Evolutionary conservation across 805 yeast species (phyloP), one percentile per base, ranked within the genome.

Genomic region (Lachancea dasiensis): DNA sequence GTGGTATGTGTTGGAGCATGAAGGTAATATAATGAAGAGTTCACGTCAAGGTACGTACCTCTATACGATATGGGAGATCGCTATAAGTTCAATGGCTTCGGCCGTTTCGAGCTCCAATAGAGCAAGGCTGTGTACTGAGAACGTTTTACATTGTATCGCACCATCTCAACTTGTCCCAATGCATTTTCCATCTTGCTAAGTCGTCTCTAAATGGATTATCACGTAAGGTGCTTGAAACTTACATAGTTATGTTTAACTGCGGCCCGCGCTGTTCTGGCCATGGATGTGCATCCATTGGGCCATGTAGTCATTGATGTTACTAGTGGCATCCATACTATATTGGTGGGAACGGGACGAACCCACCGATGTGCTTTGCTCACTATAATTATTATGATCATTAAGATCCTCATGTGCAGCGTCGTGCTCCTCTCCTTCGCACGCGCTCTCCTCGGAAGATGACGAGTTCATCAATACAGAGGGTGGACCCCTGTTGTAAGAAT

Each of bases 381-480:
- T n/a, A 30, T 20, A n/a, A 11, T 30, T 11, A 13, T 20, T 20
- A 20, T 20, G 33, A 16, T 28, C 31, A 13, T 17, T 20, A 9
- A 9, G 31, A 6, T 17, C 22, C 21, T n/a, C 9, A 9, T 13
- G 24, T 22, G 7, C 21, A 17, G 11, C 13, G 3, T 28, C 31
- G 10, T 20, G 14, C 18, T 20, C 26, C 6, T 6, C 29, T 21
- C 30, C 22, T 28, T 41, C 31, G 24, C 24, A 8, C 9, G 24
- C 24, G 24, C 10, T 22, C 14, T 41, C 52, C 3, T 46, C 45
- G 13, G 53, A 62, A 35, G 55, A 56, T 11, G 55, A 56, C 10
- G 63, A 58, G 31, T 51, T 58, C 15, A 66, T 56, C 8, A 60
- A 52, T 15, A 65, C 45, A 3, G 70, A 63, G 5, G 72, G 70